Evolutionary conservation across 805 yeast species (phyloP).

Genomic region (Dipodascus geniculatus): DNA sequence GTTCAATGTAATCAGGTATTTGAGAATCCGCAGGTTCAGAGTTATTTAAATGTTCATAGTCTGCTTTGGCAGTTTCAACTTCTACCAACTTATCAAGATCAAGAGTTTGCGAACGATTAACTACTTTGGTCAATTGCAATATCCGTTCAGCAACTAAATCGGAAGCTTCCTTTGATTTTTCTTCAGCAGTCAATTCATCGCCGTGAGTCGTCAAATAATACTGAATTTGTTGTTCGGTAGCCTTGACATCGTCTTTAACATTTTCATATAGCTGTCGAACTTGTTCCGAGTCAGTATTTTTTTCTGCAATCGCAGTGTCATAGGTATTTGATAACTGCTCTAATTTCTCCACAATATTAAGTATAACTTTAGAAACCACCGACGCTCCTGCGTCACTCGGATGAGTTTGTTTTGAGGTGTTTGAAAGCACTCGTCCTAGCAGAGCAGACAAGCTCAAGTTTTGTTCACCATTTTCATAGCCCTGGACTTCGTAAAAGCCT

Average conservation of each 20-base stretch:
- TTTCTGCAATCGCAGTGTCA: slow-evolving; percentile 41
- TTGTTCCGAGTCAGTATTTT: slow-evolving; percentile 41
- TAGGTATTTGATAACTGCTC: slow-evolving; percentile 35
- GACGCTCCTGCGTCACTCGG: not conserved
- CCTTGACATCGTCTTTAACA: slow-evolving; percentile 31
- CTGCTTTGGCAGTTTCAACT: slow-evolving; percentile 34
- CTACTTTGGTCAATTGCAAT: slow-evolving; percentile 29
- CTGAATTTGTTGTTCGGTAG: slow-evolving; percentile 24
- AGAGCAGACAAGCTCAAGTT: not conserved
- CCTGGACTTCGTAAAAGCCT: not conserved
- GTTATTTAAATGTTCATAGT: slow-evolving; percentile 16
- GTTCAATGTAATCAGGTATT: slow-evolving; percentile 8
- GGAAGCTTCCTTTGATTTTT: slow-evolving; percentile 16
- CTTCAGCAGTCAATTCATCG: slow-evolving; percentile 17
- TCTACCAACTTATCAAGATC: slow-evolving; percentile 47
- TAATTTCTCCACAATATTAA: slow-evolving; percentile 23
- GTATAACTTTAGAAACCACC: slow-evolving; percentile 17
- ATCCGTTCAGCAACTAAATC: slow-evolving; percentile 21
- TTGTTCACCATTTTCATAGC: not conserved
- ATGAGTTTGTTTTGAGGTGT: not conserved
- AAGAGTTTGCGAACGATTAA: slow-evolving; percentile 56
- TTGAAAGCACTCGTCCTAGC: not conserved
- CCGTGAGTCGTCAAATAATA: slow-evolving; percentile 22
- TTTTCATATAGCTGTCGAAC: slow-evolving; percentile 33
- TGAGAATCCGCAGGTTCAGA: slow-evolving; percentile 3